Percentiles rank a stretch among this genome's conserved stretches.
Evolutionary conservation across 208 protist species (phyloP).

Genomic region (Trypanosoma caninum): DNA sequence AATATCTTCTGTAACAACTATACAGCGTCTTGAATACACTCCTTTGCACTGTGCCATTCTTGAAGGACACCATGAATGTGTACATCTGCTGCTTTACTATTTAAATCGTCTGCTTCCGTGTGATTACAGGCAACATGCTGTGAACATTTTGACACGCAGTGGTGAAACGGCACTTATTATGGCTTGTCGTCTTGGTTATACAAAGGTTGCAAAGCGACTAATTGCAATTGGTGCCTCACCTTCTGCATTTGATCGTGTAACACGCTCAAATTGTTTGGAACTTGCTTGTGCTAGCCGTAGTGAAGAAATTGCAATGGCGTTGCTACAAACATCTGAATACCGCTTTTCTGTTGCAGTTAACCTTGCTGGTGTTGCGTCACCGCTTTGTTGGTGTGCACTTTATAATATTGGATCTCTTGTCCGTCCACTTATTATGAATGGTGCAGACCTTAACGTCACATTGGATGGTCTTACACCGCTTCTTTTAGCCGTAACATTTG

Average conservation of each 20-base stretch:
- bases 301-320: constrained; percentile 46
- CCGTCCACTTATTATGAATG: constrained; percentile 41
- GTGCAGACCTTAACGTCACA: constrained; percentile 50
- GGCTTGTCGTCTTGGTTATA: constrained; percentile 55
- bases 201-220: constrained; percentile 48
- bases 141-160: constrained; percentile 62
- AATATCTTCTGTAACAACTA: constrained; percentile 1
- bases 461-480: constrained; percentile 67
- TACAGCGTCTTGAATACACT: constrained; percentile 50
- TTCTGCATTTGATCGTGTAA: constrained; percentile 61
- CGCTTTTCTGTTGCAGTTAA: constrained; percentile 59
- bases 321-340: constrained; percentile 41
- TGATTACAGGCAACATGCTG: constrained; percentile 28
- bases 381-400: constrained; percentile 77
- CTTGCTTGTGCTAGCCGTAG: constrained; percentile 69
- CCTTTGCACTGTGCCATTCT: constrained; percentile 67
- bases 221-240: constrained; percentile 57
- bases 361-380: constrained; percentile 63
- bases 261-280: constrained; percentile 61
- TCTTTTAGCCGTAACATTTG: constrained; percentile 65
- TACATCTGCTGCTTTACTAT: constrained; percentile 28
- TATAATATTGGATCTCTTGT: constrained; percentile 70
- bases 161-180: constrained; percentile 69
- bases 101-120: constrained; percentile 6
- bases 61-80: constrained; percentile 38